phyloP scores from a whole-genome alignment of 2,329 filamentous ascomycete species.

The Penicillium sp. region DNA sequence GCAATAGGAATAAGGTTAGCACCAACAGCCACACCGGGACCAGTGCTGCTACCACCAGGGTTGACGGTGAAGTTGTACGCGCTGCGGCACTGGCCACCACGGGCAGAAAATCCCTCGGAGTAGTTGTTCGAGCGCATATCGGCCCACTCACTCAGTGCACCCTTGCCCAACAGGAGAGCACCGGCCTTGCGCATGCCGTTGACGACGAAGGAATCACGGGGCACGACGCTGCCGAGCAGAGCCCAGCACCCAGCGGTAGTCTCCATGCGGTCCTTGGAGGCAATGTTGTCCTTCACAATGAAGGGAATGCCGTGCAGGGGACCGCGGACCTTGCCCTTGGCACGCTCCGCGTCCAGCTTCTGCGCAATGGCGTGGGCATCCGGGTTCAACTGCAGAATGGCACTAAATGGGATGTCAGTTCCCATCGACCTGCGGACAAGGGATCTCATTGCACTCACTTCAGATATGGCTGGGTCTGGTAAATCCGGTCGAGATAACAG shows the following conservation, averaged over 20 bases:
- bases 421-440: neutral
- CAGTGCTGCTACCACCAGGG: conserved; percentile 70
- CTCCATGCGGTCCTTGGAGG: conserved; percentile 69
- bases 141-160: conserved; percentile 73
- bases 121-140: conserved; percentile 70
- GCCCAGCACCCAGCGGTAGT: conserved; percentile 73
- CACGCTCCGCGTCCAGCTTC: conserved; percentile 63
- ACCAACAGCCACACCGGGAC: conserved; percentile 66
- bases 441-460: conserved; percentile 51
- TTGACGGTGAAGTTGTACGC: conserved; percentile 71
- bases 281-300: conserved; percentile 71
- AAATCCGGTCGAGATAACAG: conserved; percentile 66
- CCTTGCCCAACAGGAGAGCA: conserved; percentile 71
- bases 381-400: conserved; percentile 68
- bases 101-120: conserved; percentile 67
- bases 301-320: conserved; percentile 76
- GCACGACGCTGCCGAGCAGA: conserved; percentile 66
- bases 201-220: conserved; percentile 70
- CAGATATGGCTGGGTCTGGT: conserved; percentile 67
- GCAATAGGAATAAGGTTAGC: conserved; percentile 66
- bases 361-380: conserved; percentile 66
- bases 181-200: conserved; percentile 64
- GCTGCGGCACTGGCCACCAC: conserved; percentile 66
- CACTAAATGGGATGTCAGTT: conserved; percentile 25
- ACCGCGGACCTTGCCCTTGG: conserved; percentile 60